A percentile compares a stretch with the other conserved stretches of the same genome.
phyloP scores from a whole-genome alignment of 1,284 basidiomycete species.

The Vanrija sp. region DNA sequence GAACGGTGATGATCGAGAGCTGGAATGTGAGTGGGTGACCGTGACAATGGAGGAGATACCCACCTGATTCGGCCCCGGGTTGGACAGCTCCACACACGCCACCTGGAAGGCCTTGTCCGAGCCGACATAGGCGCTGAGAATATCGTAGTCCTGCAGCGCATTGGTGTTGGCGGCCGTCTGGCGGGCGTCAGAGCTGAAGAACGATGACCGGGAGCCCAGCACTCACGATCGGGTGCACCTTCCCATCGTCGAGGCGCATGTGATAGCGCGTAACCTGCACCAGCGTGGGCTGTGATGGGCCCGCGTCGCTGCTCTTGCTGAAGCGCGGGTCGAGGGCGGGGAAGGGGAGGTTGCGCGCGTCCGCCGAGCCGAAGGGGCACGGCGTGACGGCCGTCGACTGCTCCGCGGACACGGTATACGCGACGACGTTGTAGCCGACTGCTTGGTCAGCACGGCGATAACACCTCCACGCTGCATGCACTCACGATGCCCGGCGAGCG shows the following conservation, averaged over 20 bases:
- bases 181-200: background rate
- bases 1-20: conserved; percentile 48
- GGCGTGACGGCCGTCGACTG: conserved; percentile 31
- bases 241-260: conserved; percentile 43
- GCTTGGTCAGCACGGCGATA: background rate
- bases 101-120: conserved; percentile 46
- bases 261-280: conserved; percentile 46
- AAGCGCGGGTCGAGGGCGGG: conserved; percentile 41
- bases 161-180: conserved; percentile 40
- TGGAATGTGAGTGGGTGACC: conserved; percentile 8
- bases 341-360: conserved; percentile 27
- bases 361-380: conserved; percentile 31
- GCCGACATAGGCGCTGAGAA: conserved; percentile 41
- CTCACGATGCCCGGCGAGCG: conserved; percentile 42
- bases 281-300: conserved; percentile 21
- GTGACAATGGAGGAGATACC: background rate
- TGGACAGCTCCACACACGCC: conserved; percentile 44
- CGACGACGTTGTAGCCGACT: conserved; percentile 47
- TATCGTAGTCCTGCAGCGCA: conserved; percentile 38
- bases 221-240: conserved; percentile 43
- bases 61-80: conserved; percentile 48
- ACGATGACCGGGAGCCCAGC: background rate
- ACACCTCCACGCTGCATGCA: background rate
- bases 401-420: conserved; percentile 31
- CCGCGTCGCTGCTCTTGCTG: background rate